Conservation (phyloP, 23 red algal genomes). For the Gracilaria vermiculophylla region DNA sequence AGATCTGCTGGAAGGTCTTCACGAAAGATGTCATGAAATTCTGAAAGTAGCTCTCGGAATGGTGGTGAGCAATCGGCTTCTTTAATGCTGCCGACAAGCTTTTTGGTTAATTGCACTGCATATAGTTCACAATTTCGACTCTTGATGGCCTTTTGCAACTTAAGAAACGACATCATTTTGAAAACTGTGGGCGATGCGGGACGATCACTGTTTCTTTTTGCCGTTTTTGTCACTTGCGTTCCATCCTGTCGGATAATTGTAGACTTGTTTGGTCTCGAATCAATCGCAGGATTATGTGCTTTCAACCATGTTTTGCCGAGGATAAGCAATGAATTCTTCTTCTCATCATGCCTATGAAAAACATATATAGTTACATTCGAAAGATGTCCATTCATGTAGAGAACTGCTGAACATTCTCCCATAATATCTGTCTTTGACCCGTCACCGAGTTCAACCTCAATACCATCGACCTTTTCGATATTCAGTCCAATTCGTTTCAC, state of each 20-base stretch:
- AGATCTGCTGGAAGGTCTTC: too few relatives aligned
- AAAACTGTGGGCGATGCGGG: neutral
- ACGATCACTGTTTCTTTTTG: neutral
- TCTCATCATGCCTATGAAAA: neutral
- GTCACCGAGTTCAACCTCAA: constrained; percentile 7
- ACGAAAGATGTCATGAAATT: neutral
- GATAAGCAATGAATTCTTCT: neutral
- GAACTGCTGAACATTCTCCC: neutral
- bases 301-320: neutral
- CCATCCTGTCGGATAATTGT: neutral
- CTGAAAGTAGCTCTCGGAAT: neutral
- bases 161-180: constrained; percentile 8
- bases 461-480: neutral
- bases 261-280: neutral
- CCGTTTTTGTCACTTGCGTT: neutral
- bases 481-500: neutral
- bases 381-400: constrained; percentile 10
- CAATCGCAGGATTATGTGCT: neutral
- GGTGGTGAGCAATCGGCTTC: neutral
- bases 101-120: neutral
- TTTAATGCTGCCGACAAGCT: neutral
- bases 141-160: neutral
- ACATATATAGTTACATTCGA: neutral
- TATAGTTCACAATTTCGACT: neutral
- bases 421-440: constrained; percentile 17